A percentile compares a stretch with the other conserved stretches of the same genome.
Conservation (phyloP, 768 basidiomycete species). For the Leccinum variicolor region DNA sequence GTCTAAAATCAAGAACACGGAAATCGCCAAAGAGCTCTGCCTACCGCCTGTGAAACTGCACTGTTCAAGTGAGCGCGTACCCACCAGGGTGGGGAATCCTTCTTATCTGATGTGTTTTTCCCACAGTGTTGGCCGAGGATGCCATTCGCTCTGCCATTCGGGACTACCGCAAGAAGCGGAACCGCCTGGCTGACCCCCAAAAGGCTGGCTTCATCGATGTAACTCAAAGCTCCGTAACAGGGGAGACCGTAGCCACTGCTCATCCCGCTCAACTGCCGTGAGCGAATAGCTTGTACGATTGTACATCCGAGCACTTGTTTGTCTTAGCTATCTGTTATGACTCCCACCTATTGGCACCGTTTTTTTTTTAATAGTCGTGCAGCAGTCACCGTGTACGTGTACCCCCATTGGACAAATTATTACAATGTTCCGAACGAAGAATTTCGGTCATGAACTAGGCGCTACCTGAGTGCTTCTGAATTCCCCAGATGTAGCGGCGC, state of each 20-base stretch:
- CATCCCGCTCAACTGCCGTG: conserved; percentile 39
- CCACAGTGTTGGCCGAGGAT: conserved; percentile 91
- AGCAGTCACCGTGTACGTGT: conserved; percentile 17
- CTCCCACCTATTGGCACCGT: conserved; percentile 14
- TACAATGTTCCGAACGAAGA: conserved; percentile 3
- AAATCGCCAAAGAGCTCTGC: conserved; percentile 96
- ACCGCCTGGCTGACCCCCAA: conserved; percentile 45
- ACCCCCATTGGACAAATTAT: conserved; percentile 4
- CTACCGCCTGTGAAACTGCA: conserved; percentile 95
- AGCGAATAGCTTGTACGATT: background rate
- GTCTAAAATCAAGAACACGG: conserved; percentile 96
- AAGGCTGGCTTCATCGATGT: conserved; percentile 70
- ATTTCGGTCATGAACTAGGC: background rate
- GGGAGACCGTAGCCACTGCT: conserved; percentile 52
- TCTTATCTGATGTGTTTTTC: conserved; percentile 22
- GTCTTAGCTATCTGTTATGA: background rate
- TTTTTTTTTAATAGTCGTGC: conserved; percentile 13
- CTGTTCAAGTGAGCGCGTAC: conserved; percentile 74
- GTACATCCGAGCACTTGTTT: background rate
- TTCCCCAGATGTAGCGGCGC: background rate
- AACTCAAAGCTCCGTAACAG: conserved; percentile 51
- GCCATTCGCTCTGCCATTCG: conserved; percentile 98
- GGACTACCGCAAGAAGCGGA: conserved; percentile 88
- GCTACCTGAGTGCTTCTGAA: background rate
- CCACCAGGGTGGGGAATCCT: conserved; percentile 3